Base-by-base conservation (phyloP, 148 eudicot species). In the Euryodendron excelsum region DNA sequence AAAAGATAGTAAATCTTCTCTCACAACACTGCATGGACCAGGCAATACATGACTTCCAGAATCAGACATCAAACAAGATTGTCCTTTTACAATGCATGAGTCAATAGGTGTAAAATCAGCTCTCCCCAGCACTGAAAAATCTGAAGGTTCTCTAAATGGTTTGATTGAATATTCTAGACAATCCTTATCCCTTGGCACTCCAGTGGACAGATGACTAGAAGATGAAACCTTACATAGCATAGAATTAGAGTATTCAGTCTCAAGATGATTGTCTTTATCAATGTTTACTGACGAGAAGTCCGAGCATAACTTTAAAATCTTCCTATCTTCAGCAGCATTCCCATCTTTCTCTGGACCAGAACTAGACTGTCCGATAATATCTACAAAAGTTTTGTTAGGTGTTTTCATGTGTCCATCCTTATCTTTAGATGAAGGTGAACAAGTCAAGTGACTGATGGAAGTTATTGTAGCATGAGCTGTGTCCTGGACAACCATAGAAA, bases 341-440 rank as follows among this genome's bases (percentile, higher is more conserved):
- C 74, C 72, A 79, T 80, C 82, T 78, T 73, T 87, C 71, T 82
- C 87, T 13, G 80, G 68, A 73, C 66, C 69, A 73, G 86, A 69
- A 77, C 50, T 78, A 84, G 87, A 64, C 47, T 73, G 80, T 62
- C 88, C 89, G 74, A 86, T 86, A 76, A 88, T 75, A 82, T 88
- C 91, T 69, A 88, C 83, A 84, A 84, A 88, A 68, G 86, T 78
- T 67, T 82, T 83, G 76, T 71, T 85, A 37, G 89, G 83, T 33
- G 71, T 73, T 69, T 71, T 73, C 9, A 77, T 48, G 15, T 45
- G 74, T 72, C 80, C 84, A 62, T 80, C 85, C 70, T 75, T 81
- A 64, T 80, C 82, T 33, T 78, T 73, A 44, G 73, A 81, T 60
- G 81, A 68, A 33, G 66, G 69, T 31, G 80, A 37, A 76, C 44